Conservation (phyloP, 2,329 filamentous ascomycete genomes). For the Diplodia mutila region DNA sequence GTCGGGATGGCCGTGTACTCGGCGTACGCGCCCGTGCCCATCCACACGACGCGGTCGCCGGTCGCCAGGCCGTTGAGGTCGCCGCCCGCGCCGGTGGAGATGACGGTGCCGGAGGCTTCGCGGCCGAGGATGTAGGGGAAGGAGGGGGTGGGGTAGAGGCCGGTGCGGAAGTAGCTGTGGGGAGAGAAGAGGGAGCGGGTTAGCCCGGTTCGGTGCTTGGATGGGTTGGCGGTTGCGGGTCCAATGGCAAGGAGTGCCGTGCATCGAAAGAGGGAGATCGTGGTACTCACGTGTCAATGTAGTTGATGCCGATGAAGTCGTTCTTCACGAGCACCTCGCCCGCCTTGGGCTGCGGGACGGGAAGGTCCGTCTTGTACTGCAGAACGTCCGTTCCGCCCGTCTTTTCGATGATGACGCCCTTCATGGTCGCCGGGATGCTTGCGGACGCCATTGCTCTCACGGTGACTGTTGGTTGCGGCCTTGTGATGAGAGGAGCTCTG, state of each 20-base stretch:
- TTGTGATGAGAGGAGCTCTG: slow-evolving; percentile 1
- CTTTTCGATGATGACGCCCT: slow-evolving; percentile 72
- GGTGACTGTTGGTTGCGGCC: background rate
- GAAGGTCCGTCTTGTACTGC: slow-evolving; percentile 70
- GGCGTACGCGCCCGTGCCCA: slow-evolving; percentile 60
- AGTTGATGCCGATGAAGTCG: slow-evolving; percentile 80
- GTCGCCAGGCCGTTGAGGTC: slow-evolving; percentile 69
- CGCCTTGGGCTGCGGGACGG: slow-evolving; percentile 69
- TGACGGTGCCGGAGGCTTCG: slow-evolving; percentile 75
- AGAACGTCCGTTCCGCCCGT: slow-evolving; percentile 74
- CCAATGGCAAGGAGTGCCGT: background rate
- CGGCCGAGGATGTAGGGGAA: slow-evolving; percentile 79
- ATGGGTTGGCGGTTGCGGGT: background rate
- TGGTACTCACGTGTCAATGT: slow-evolving; percentile 72
- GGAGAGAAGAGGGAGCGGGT: background rate
- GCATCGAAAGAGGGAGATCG: background rate
- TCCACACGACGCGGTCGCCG: slow-evolving; percentile 74
- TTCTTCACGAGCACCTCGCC: slow-evolving; percentile 81
- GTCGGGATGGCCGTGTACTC: slow-evolving; percentile 61
- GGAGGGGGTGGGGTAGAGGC: slow-evolving; percentile 71
- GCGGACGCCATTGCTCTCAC: slow-evolving; percentile 47
- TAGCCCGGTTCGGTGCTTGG: background rate
- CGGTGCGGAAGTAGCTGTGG: slow-evolving; percentile 76
- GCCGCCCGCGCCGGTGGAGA: slow-evolving; percentile 62
- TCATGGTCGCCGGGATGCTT: slow-evolving; percentile 68